Evolutionary conservation across 805 yeast genomes (phyloP), one percentile per base, ranked within the genome.

Genomic region (Candida andamanensis): DNA sequence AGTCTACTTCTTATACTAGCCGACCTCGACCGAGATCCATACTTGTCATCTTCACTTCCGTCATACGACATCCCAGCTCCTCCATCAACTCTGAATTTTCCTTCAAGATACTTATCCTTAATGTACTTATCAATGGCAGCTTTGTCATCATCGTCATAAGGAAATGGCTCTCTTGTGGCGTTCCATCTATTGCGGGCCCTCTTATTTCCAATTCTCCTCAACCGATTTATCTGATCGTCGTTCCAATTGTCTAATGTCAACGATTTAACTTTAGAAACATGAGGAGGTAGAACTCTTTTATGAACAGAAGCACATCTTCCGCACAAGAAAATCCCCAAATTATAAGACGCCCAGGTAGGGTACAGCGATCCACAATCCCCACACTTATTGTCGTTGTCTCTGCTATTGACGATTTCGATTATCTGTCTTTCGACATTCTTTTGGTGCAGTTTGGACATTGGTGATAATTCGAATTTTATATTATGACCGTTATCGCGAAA

Each of bases 271-370:
- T 64, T 58, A 4, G 89, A 78, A 9, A 79, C 56, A 24, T 76
- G 76, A 2, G 66, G 45, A 0, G 86, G 84, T 15, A 65, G 49
- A 26, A 84, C 62, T 35, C 72, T 72, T 39, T 85, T 65, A 55
- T 85, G 95, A 20, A 78, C 68, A 3, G 85, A 76, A 6, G 94
- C 90, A 67, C 95, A 85, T 42, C 92, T 63, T 11, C 92, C 92
- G 61, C 95, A 85, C 12, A 85, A 61, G 37, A 85, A 78, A 4
- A 84, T 59, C 17, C 94, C 95, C 26, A 84, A 39, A 39, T 52
- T 62, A 35, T 47, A 55, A 23, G 67, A 60, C 3, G 69, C 70
- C 69, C 69, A 65, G 45, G 82, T 84, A 6, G 95, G 92, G 53
- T 71, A 78, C 4, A 72, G 50, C 4, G 76, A 60, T 2, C 74